Base-by-base conservation (phyloP, 768 basidiomycete species). In the Tricholoma flavovirens region DNA sequence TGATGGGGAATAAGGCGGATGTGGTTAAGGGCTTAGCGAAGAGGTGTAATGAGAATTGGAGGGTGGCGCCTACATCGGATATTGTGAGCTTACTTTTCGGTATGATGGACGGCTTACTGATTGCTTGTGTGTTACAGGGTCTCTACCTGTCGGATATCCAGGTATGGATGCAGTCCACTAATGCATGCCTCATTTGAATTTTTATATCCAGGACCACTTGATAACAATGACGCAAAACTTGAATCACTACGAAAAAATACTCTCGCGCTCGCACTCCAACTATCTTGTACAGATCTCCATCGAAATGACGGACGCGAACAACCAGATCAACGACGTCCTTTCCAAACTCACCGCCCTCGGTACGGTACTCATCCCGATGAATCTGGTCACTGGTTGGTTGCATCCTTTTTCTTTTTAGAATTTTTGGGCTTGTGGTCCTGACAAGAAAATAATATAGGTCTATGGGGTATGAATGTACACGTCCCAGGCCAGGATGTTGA, bases 1-100 rank as follows among this genome's bases (percentile, higher is more conserved):
- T 99, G 54, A 98, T 99, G 96, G 97, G 97, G 22, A 98, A 97
- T 73, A 99, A 99, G 76, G 97, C 97, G 53, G 97, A 99, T 69
- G 97, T 99, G 60, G 97, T 99, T 60, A 99, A 99, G 69, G 97
- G 97, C 9, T 76, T 98, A 43, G 97, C 97, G 21, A 99, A 99
- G 74, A 78, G 96, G 61, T 98, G 96, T 70, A 97, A 98, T 67
- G 96, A 98, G 73, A 93, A 98, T 65, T 98, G 96, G 97, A 85
- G 93, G 57, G 90, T 98, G 11, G 96, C 97, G 9, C 97, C 97
- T 0, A 98, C 96, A 54, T 92, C 91, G 7, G 97, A 99, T 68
- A 98, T 99, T 60, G 93, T 93, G 61, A 64, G 82, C 73, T 38
- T 9, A 7, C 7, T 3, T 29, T 15, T 46, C 33, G 1, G 3